A percentile compares a stretch with the other conserved stretches of the same genome.
Conservation (phyloP, 2,329 filamentous ascomycete genomes). For the Xylariaceae sp. region DNA sequence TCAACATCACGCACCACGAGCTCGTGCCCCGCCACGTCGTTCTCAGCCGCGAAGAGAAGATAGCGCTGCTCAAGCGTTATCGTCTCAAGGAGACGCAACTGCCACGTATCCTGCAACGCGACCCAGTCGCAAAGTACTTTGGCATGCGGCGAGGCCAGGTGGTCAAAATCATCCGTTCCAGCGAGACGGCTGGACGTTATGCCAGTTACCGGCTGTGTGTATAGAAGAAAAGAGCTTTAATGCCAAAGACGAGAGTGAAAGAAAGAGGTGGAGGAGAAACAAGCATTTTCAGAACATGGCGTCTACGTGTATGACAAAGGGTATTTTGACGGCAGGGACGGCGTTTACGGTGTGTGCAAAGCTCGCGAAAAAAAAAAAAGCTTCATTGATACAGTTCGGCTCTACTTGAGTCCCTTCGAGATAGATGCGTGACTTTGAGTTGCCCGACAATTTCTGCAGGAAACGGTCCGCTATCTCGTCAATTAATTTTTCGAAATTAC, state of each 20-base stretch:
- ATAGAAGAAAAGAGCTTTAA: conserved; percentile 33
- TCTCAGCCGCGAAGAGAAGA: conserved; percentile 85
- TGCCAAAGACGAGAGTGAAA: neutral
- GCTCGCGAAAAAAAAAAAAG: conserved; percentile 3
- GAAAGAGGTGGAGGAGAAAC: conserved; percentile 9
- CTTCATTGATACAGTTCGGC: conserved; percentile 8
- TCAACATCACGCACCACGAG: conserved; percentile 98
- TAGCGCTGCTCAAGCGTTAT: conserved; percentile 78
- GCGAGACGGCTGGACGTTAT: conserved; percentile 92
- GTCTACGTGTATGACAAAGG: conserved; percentile 20
- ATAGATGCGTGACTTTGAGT: conserved; percentile 4
- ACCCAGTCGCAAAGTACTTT: conserved; percentile 88
- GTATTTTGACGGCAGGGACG: conserved; percentile 15
- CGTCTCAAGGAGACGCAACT: conserved; percentile 96
- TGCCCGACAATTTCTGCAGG: too few relatives aligned
- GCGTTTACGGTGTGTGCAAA: conserved; percentile 17
- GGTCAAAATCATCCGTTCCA: conserved; percentile 95
- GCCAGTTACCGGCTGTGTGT: conserved; percentile 81
- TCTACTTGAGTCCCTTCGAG: conserved; percentile 6
- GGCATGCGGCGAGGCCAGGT: conserved; percentile 88
- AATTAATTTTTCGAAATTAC: too few relatives aligned
- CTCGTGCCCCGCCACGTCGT: conserved; percentile 91
- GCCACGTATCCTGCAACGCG: conserved; percentile 82
- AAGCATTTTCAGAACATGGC: conserved; percentile 17
- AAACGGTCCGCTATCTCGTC: neutral